Conservation (phyloP, 768 basidiomycete genomes). For the Pleurotus salmoneostramineus region DNA sequence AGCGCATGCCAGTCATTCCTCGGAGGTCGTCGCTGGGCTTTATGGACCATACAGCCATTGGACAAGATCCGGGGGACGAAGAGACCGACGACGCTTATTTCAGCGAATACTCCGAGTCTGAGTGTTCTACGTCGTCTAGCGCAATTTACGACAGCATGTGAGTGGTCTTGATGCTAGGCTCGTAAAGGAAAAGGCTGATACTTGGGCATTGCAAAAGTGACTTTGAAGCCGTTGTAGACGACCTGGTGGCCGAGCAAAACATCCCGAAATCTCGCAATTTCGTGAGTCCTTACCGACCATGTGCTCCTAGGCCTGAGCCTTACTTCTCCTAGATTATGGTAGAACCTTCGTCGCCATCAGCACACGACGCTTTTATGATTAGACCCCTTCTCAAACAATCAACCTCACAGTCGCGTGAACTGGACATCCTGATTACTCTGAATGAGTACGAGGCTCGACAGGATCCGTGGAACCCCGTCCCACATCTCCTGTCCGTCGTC, state of each 20-base stretch:
- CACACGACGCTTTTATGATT: conserved; percentile 33
- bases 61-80: not conserved
- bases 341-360: conserved; percentile 21
- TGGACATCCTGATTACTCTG: conserved; percentile 36
- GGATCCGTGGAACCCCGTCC: conserved; percentile 54
- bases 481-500: conserved; percentile 40
- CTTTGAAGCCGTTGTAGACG: conserved; percentile 27
- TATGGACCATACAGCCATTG: not conserved
- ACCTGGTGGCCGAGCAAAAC: conserved; percentile 21
- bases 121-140: conserved; percentile 24
- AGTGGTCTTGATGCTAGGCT: conserved; percentile 4
- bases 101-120: conserved; percentile 17
- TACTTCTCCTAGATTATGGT: conserved; percentile 23
- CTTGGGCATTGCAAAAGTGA: conserved; percentile 16
- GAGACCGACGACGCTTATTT: not conserved
- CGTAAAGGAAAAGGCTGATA: not conserved
- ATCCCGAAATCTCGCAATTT: conserved; percentile 16
- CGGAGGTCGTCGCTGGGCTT: not conserved
- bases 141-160: conserved; percentile 24
- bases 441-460: conserved; percentile 38
- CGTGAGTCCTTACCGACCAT: conserved; percentile 7
- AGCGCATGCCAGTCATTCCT: not conserved
- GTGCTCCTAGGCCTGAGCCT: not conserved
- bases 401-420: conserved; percentile 26
- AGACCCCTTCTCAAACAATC: conserved; percentile 25